Evolutionary conservation across 305 asterid species (phyloP).

Genomic region (Striga hermonthica): DNA sequence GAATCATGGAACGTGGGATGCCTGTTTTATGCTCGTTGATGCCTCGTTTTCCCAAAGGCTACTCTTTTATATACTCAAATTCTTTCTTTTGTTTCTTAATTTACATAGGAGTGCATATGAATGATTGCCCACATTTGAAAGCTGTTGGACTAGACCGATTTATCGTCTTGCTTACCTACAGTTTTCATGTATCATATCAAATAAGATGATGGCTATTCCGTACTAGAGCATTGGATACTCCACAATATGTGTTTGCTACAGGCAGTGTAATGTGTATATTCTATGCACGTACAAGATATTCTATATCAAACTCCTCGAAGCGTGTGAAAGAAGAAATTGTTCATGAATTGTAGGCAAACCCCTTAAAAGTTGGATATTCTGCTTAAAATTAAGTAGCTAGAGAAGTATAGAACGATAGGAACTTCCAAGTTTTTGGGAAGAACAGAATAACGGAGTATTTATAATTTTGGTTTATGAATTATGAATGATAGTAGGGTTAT

Average conservation of each 20-base stretch:
- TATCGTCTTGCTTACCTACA: slow-evolving; percentile 1
- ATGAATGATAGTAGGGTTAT: neutral
- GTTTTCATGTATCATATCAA: neutral
- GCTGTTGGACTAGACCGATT: neutral
- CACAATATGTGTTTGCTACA: neutral
- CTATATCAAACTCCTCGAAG: slow-evolving; percentile 3
- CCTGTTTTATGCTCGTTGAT: slow-evolving; percentile 2
- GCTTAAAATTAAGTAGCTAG: neutral
- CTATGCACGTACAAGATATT: slow-evolving; percentile 14
- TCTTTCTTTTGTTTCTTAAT: neutral
- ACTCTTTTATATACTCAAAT: slow-evolving; percentile 4
- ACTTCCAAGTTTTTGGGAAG: neutral
- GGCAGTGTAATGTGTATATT: slow-evolving; percentile 1
- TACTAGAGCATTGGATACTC: neutral
- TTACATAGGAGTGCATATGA: neutral
- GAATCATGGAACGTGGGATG: slow-evolving; percentile 21
- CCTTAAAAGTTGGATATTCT: neutral
- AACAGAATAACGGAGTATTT: neutral
- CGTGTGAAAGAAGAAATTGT: neutral
- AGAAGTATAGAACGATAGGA: neutral
- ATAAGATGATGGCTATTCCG: neutral
- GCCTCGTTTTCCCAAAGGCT: slow-evolving; percentile 1
- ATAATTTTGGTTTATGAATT: neutral
- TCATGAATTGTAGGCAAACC: neutral
- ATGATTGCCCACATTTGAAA: neutral